A percentile compares a stretch with the other conserved stretches of the same genome.
Evolutionary conservation across 2,329 filamentous ascomycete genomes (phyloP).

Genomic region (Immersiporthe knoxdaviesiana): DNA sequence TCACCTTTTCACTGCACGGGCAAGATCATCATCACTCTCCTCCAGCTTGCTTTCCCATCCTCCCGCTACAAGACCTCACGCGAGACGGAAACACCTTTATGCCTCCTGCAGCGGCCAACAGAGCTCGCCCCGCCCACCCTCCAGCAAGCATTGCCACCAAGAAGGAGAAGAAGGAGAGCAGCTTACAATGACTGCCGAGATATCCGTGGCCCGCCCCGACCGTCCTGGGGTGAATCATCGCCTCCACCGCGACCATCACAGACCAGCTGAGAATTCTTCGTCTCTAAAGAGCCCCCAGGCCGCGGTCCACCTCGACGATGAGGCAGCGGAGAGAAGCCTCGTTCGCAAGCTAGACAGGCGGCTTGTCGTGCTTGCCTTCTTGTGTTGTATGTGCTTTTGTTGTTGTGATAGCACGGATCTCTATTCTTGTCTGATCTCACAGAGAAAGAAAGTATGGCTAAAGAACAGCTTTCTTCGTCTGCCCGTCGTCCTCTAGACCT

Average conservation of each 20-base stretch:
- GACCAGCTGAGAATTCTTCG: background rate
- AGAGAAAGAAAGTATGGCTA: background rate
- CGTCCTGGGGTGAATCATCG: background rate
- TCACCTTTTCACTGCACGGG: background rate
- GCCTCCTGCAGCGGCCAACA: background rate
- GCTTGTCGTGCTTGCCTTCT: constrained; percentile 39
- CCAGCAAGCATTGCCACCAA: background rate
- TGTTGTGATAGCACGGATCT: background rate
- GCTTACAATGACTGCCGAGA: constrained; percentile 17
- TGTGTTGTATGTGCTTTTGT: constrained; percentile 34
- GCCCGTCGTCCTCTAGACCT: constrained; percentile 34
- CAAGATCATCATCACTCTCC: too few species aligned
- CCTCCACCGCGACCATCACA: too few species aligned
- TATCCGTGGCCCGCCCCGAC: background rate
- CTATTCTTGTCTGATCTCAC: background rate
- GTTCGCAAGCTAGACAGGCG: constrained; percentile 41
- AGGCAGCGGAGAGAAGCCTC: constrained; percentile 39
- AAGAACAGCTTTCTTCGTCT: background rate
- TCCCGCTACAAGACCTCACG: background rate
- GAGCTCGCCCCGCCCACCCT: background rate
- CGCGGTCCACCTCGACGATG: constrained; percentile 36
- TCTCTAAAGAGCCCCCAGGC: background rate
- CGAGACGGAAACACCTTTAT: background rate
- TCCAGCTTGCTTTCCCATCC: background rate
- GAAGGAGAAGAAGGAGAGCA: background rate